Evolutionary conservation across 306 rosid genomes (phyloP).

Genomic region (Macrotyloma uniflorum): DNA sequence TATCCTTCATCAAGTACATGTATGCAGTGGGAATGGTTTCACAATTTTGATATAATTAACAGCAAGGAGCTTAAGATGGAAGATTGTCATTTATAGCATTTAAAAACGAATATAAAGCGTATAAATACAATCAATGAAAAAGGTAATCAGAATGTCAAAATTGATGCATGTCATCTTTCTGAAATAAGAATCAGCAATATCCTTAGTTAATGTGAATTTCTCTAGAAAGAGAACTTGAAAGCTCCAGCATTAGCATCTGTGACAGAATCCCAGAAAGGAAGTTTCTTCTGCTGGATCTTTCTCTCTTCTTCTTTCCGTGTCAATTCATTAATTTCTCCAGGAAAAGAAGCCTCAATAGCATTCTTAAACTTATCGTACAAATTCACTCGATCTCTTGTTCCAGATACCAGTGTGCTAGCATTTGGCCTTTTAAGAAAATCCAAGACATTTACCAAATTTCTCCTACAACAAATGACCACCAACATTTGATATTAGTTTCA

Average conservation of each 20-base stretch:
- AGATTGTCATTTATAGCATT: not conserved
- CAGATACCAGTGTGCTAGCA: constrained; percentile 81
- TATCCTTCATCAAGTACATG: not conserved
- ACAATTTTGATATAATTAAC: not conserved
- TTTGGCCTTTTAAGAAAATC: constrained; percentile 86
- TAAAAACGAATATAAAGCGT: not conserved
- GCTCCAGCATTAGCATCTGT: constrained; percentile 73
- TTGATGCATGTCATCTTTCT: constrained; percentile 10
- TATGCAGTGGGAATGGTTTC: not conserved
- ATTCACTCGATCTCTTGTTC: constrained; percentile 88
- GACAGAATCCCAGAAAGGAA: constrained; percentile 82
- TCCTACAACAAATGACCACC: constrained; percentile 55
- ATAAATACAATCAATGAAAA: constrained; percentile 12
- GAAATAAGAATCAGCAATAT: constrained; percentile 24
- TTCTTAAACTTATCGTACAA: constrained; percentile 78
- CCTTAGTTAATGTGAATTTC: not conserved
- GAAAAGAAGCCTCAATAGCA: constrained; percentile 71
- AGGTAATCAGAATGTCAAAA: constrained; percentile 36
- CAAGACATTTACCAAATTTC: constrained; percentile 83
- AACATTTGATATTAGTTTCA: constrained; percentile 21
- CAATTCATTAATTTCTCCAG: constrained; percentile 72
- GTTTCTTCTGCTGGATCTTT: constrained; percentile 57
- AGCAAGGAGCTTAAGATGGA: constrained; percentile 1
- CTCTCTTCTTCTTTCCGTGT: constrained; percentile 63
- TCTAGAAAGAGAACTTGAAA: constrained; percentile 85